Base-by-base conservation (phyloP, 2,329 filamentous ascomycete species). In the Neonectria ditissima region DNA sequence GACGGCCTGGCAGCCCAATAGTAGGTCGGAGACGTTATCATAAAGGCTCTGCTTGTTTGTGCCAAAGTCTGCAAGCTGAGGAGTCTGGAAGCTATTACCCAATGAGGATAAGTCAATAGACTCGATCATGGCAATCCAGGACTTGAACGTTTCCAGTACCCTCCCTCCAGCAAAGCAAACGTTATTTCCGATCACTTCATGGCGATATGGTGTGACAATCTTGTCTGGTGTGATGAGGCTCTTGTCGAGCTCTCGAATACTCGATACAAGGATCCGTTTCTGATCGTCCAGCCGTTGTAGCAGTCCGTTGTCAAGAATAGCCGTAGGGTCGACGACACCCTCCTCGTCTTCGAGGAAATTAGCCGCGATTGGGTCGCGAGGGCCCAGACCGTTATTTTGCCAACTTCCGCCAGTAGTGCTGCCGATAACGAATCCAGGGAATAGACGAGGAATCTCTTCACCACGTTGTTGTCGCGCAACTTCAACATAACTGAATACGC, bases 401-500 rank as follows among this genome's bases (percentile, higher is more conserved):
- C 96, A 99, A 77, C 90, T 95, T 39, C 94, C 96, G 51, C 94
- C 95, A 5, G 88, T 87, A 45, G 85, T 89, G 77, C 92, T 97
- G 30, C 94, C 93, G 65, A 94, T 89, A 32, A 98, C 91, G 76
- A 99, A 99, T 1, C 96, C 96, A 18, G 96, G 96, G 59, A 97
- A 91, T 3, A 98, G 84, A n/a, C 96, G 90, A 16, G 93, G 93
- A 58, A 98, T 97, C 43, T 96, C 92, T 75, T 97, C 95, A 60
- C 95, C 95, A 61, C 94, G 87, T 78, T 98, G 96, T 77, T 97
- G 93, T 70, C 93, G 89, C 16, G 96, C 96, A 50, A 98, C 92
- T 76, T 98, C 95, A 37, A 98, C 95, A 77, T 97, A 99, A 75
- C 93, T 96, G 78, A 94, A 97, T 6, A 99, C 95, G 5, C 95